phyloP scores from a whole-genome alignment of 768 basidiomycete genomes.

The Filobasidium wieringae region DNA sequence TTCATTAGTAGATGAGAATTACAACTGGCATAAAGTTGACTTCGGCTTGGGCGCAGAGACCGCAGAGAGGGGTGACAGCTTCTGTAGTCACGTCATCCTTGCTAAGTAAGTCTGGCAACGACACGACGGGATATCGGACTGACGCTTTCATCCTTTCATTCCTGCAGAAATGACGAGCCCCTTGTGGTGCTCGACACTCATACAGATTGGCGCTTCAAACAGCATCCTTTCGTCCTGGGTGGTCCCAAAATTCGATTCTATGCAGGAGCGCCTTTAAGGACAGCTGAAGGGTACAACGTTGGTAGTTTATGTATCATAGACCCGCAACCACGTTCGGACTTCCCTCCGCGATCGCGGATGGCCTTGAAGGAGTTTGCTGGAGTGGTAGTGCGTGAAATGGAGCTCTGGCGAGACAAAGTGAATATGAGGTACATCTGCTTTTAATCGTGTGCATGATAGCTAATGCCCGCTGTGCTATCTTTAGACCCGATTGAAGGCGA shows the following conservation, averaged over 20 bases:
- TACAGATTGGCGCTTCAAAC: conserved; percentile 76
- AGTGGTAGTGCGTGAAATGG: conserved; percentile 88
- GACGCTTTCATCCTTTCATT: too few relatives aligned
- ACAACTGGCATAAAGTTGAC: conserved; percentile 84
- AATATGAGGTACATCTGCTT: conserved; percentile 2
- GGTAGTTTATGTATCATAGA: conserved; percentile 74
- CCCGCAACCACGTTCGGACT: conserved; percentile 68
- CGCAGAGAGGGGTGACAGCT: conserved; percentile 52
- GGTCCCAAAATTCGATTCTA: conserved; percentile 69
- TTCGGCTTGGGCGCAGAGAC: conserved; percentile 46
- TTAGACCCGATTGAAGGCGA: conserved; percentile 13
- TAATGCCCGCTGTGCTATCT: not conserved
- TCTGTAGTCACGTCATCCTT: conserved; percentile 72
- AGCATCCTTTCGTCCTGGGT: conserved; percentile 62
- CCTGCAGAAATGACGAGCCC: conserved; percentile 62
- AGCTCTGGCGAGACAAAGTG: conserved; percentile 88
- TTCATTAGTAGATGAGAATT: conserved; percentile 67
- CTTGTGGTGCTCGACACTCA: conserved; percentile 68
- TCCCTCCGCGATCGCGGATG: conserved; percentile 76
- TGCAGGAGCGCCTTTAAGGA: conserved; percentile 79
- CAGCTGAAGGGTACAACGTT: conserved; percentile 79
- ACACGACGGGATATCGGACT: not conserved
- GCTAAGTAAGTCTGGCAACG: conserved; percentile 64
- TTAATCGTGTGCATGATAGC: not conserved
- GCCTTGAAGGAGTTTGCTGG: conserved; percentile 92